Percentiles rank a stretch among this genome's conserved stretches.
These are phyloP conservation scores for Cornus florida DNA, from an alignment of 148 eudicot genomes.

Conservation along the genomic window DNA sequence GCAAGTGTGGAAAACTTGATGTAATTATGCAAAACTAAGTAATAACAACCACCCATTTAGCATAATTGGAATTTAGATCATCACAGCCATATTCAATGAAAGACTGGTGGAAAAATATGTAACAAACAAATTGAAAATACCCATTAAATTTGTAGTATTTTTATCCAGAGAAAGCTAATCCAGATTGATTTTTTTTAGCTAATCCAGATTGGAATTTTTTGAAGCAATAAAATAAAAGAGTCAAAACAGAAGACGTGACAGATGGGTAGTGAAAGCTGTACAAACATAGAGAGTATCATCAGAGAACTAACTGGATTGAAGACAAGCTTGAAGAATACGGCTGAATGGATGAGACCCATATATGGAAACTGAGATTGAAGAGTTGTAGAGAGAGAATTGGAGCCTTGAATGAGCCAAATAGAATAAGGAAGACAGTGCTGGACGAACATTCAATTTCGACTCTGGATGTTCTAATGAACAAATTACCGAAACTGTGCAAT, in stretches of 20 bases:
- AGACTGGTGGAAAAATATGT: too few species aligned
- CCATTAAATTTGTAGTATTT: neutral
- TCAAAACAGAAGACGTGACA: too few species aligned
- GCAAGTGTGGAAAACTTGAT: conserved; percentile 18
- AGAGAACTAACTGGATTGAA: conserved; percentile 31
- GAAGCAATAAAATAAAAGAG: neutral
- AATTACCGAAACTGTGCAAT: too few species aligned
- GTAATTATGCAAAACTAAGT: neutral
- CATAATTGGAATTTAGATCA: too few species aligned
- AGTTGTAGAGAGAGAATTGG: conserved; percentile 31
- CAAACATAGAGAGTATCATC: too few species aligned
- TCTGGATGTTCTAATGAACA: too few species aligned
- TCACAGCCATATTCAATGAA: too few species aligned
- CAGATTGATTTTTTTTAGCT: neutral
- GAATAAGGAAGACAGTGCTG: conserved; percentile 21
- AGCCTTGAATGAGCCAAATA: conserved; percentile 42
- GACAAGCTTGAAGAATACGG: conserved; percentile 34
- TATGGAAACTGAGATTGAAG: conserved; percentile 30
- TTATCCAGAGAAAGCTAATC: neutral
- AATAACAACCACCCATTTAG: too few species aligned
- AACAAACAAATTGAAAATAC: too few species aligned
- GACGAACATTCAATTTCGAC: too few species aligned
- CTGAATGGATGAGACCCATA: conserved; percentile 29
- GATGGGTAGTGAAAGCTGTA: too few species aligned
- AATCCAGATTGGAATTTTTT: neutral